These are phyloP conservation scores for Parietaria judaica DNA, from an alignment of 306 rosid species.

Conservation along the genomic window DNA sequence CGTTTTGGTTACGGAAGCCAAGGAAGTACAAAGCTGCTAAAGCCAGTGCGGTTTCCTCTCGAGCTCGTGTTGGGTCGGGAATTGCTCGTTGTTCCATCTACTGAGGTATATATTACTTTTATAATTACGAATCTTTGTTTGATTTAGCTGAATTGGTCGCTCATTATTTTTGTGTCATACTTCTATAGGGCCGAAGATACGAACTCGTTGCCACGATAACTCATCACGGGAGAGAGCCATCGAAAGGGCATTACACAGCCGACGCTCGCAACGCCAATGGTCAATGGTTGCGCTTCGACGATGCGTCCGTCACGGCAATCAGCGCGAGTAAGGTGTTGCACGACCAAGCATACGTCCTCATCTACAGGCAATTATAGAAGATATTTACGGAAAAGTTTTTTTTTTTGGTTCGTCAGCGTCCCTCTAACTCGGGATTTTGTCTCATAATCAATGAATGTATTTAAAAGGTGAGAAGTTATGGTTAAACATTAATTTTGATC, in stretches of 20 bases:
- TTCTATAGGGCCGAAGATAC: slow-evolving; percentile 67
- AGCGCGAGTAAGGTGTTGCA: slow-evolving; percentile 63
- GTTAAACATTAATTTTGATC: background rate
- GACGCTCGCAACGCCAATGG: slow-evolving; percentile 57
- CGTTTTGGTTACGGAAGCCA: slow-evolving; percentile 92
- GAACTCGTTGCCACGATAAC: slow-evolving; percentile 89
- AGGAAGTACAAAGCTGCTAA: slow-evolving; percentile 91
- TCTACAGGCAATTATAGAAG: slow-evolving; percentile 58
- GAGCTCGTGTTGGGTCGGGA: slow-evolving; percentile 72
- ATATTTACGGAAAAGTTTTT: background rate
- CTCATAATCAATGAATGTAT: slow-evolving; percentile 3
- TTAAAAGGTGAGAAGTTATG: background rate
- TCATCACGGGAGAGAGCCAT: slow-evolving; percentile 91
- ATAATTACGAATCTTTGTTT: background rate
- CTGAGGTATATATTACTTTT: slow-evolving; percentile 38
- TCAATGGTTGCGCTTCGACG: slow-evolving; percentile 83
- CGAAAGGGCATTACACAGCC: slow-evolving; percentile 94
- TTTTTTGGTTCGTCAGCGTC: slow-evolving; percentile 1
- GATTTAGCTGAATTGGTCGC: too few relatives aligned
- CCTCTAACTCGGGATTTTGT: slow-evolving; percentile 8
- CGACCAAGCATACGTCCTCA: slow-evolving; percentile 83
- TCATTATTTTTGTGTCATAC: background rate
- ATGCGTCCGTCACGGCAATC: slow-evolving; percentile 64
- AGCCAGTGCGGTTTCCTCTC: slow-evolving; percentile 77
- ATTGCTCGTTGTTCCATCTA: slow-evolving; percentile 53